Evolutionary conservation across 768 basidiomycete species (phyloP), one percentile per base, ranked within the genome.

Genomic region (Hygrocybe punicea): DNA sequence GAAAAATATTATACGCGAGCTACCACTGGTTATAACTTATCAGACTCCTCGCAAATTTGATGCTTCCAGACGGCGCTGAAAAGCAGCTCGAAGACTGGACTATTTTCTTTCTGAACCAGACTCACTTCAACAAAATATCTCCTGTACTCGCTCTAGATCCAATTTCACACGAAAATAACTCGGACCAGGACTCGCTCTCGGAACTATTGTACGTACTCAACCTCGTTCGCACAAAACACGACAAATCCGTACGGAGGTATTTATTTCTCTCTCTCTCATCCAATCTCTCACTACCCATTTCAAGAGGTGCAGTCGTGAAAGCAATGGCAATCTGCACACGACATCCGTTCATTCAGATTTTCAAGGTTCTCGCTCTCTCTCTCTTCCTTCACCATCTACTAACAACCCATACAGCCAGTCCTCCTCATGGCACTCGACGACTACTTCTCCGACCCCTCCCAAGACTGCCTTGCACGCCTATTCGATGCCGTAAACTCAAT

Each of bases 41-140:
- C 25, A 98, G 95, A 55, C 82, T 95, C 16, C 80, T 99, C 4
- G 97, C 97, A 3, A 96, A 96, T 76, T 82, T 96, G 58, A 99
- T 99, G 97, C 82, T 99, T 19, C 97, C 97, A 10, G 97, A 99
- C 71, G 97, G 97, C 6, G 97, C 94, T 29, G 96, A 99, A 74
- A 85, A 89, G 51, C 91, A 96, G 59, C 75, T 89, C 21, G 93
- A 96, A 69, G 97, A 98, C 72, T 98, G 95, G 95, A 98, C 97
- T 5, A 86, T 98, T 44, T 99, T 99, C 80, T 97, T 96, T 71
- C 82, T 99, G 56, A 98, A 98, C 68, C 97, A 98, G 73, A 93
- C 91, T 0, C 80, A 86, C 0, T 90, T 87, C 74, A 93, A 94
- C 67, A 87, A 86, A 16, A 91, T 96, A 61, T 83, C 86, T 1